A percentile compares a stretch with the other conserved stretches of the same genome.
phyloP scores from a whole-genome alignment of 495 filamentous ascomycete genomes.

The Penicillium argentinense region DNA sequence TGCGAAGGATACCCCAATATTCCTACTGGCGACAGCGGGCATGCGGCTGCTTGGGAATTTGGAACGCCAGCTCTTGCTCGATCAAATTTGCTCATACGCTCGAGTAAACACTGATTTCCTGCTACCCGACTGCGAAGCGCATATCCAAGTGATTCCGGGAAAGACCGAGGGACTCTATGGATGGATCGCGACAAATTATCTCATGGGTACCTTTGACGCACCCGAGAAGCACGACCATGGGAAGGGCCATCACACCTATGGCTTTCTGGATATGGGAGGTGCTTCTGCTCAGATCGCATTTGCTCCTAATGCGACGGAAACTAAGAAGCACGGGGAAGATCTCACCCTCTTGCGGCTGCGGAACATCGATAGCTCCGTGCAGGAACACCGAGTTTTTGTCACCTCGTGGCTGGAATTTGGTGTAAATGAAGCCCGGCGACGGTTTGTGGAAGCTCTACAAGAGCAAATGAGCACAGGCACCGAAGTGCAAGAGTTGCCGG shows the following conservation, averaged over 20 bases:
- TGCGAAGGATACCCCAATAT: constrained; percentile 83
- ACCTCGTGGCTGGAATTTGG: constrained; percentile 97
- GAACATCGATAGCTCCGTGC: constrained; percentile 69
- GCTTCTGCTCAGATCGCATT: constrained; percentile 98
- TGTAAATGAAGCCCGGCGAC: constrained; percentile 81
- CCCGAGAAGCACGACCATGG: constrained; percentile 72
- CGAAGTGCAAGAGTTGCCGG: constrained; percentile 67
- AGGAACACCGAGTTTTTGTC: constrained; percentile 88
- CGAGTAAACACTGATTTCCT: constrained; percentile 76
- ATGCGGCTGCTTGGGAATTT: constrained; percentile 82
- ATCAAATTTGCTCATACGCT: constrained; percentile 82
- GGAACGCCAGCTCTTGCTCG: constrained; percentile 68
- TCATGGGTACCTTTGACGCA: constrained; percentile 90
- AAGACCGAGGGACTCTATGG: constrained; percentile 97
- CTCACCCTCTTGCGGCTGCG: constrained; percentile 82
- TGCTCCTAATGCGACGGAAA: constrained; percentile 89
- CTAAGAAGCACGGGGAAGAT: constrained; percentile 85
- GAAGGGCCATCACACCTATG: constrained; percentile 92
- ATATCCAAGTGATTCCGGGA: constrained; percentile 95
- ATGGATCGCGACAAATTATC: constrained; percentile 98
- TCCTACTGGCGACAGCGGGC: constrained; percentile 94
- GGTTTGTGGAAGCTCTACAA: constrained; percentile 73
- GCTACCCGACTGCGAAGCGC: constrained; percentile 83
- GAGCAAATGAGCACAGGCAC: constrained; percentile 51
- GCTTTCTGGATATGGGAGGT: constrained; percentile 97